These are phyloP conservation scores for Suhomyces bokatorum DNA, from an alignment of 1,139 yeast species.

Conservation along the genomic window DNA sequence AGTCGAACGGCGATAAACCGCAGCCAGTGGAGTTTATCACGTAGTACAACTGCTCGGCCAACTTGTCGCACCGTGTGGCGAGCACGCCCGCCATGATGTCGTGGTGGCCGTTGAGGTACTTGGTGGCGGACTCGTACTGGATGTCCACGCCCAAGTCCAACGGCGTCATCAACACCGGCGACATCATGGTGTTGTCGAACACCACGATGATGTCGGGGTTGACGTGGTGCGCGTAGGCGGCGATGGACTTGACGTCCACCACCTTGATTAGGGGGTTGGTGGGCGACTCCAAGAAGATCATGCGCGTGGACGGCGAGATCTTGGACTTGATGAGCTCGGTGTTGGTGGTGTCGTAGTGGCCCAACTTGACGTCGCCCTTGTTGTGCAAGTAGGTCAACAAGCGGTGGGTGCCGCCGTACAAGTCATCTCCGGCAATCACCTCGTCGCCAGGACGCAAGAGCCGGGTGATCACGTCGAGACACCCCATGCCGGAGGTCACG, in stretches of 20 bases:
- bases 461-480: slow-evolving; percentile 79
- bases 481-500: slow-evolving; percentile 91
- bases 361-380: slow-evolving; percentile 67
- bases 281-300: slow-evolving; percentile 85
- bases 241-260: slow-evolving; percentile 69
- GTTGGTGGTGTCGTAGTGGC: slow-evolving; percentile 82
- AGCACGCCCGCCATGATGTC: slow-evolving; percentile 94
- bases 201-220: slow-evolving; percentile 75
- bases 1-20: slow-evolving; percentile 88
- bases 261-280: slow-evolving; percentile 91
- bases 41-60: slow-evolving; percentile 71
- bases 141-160: slow-evolving; percentile 84
- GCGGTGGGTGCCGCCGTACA: slow-evolving; percentile 91
- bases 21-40: slow-evolving; percentile 89
- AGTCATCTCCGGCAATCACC: slow-evolving; percentile 89
- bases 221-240: slow-evolving; percentile 62
- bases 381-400: slow-evolving; percentile 70
- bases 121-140: slow-evolving; percentile 91
- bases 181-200: slow-evolving; percentile 95
- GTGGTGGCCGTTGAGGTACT: slow-evolving; percentile 90
- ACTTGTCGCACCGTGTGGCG: slow-evolving; percentile 61
- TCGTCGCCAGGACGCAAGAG: slow-evolving; percentile 75
- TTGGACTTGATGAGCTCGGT: slow-evolving; percentile 57
- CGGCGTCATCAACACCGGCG: slow-evolving; percentile 84
- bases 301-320: slow-evolving; percentile 55